Evolutionary conservation across 768 basidiomycete species (phyloP).

Genomic region (Neoboletus brunneissimus): DNA sequence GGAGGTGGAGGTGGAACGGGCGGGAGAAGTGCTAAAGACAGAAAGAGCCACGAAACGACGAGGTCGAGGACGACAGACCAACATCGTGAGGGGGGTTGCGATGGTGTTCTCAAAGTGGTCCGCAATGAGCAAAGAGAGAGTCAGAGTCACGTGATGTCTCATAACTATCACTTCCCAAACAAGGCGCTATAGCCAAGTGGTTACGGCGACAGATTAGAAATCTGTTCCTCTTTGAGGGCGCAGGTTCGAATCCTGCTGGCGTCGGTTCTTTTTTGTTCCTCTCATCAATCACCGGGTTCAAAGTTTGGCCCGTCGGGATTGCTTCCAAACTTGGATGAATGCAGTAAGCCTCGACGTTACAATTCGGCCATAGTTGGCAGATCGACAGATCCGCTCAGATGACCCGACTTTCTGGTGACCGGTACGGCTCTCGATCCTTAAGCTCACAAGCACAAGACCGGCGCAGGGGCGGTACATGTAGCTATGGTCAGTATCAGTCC

Average conservation of each 20-base stretch:
- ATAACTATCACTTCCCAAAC: accelerated
- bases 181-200: constrained; percentile 74
- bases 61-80: constrained; percentile 14
- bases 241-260: constrained; percentile 44
- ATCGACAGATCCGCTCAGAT: too few relatives aligned
- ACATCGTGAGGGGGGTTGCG: constrained; percentile 11
- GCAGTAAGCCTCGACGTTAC: too few relatives aligned
- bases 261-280: constrained; percentile 23
- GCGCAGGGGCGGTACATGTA: too few relatives aligned
- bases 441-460: too few relatives aligned
- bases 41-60: not conserved
- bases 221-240: constrained; percentile 38
- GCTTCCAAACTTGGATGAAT: too few relatives aligned
- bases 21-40: not conserved
- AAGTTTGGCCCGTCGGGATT: too few relatives aligned
- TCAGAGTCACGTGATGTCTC: accelerated
- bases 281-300: too few relatives aligned
- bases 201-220: constrained; percentile 74
- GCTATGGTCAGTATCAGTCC: too few relatives aligned
- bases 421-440: too few relatives aligned
- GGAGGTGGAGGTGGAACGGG: not conserved
- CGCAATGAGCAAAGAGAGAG: too few relatives aligned
- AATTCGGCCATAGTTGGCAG: too few relatives aligned
- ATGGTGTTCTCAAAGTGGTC: constrained; percentile 43
- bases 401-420: too few relatives aligned